Base-by-base conservation (phyloP, 192 early-diverging fungal species). In the Backusella tarrabulga region DNA sequence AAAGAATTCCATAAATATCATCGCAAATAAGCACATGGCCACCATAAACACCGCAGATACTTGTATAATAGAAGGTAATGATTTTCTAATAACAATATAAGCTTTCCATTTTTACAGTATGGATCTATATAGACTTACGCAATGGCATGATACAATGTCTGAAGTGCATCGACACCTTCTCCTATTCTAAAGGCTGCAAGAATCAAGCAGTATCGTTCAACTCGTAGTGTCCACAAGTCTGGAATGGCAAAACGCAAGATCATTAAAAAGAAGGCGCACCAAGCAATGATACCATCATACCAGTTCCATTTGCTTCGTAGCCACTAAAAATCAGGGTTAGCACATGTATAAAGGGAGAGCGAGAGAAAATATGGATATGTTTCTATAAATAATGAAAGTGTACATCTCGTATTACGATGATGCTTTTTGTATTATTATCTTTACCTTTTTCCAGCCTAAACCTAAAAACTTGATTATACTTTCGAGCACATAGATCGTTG, bases 1-100 rank as follows among this genome's bases (percentile, higher is more conserved):
- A 84, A 89, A 89, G 32, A 86, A 83, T 40, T 89, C 86, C 80
- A 86, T 83, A 82, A 87, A 89, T 68, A 89, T 82, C 66, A 89
- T 85, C n/a, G 83, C 83, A 73, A 84, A 89, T 1, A 89, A 34
- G 26, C 80, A 81, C 80, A 81, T 81, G 17, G 77, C 72, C 26
- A 78, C 63, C 72, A 81, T 75, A 29, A 81, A 81, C 1, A 81
- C 77, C 38, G 76, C 76, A 5, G 80, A 81, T n/a, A 81, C 80
- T 14, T 73, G 74, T 32, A 81, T 67, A 40, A 81, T 81, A 21
- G 67, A 71, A n/a, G 76, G 80, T 60, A 81, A 40, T 8, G 80
- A 74, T 67, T 69, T 77, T 36, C 72, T 72, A 76, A 42, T 46
- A 70, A 42, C 52, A 0, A 77, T 32, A 34, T 29, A 21, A 56